Percentiles rank a stretch among this genome's conserved stretches.
phyloP scores from a whole-genome alignment of 306 rosid genomes.

The Ochetophila trinervis region DNA sequence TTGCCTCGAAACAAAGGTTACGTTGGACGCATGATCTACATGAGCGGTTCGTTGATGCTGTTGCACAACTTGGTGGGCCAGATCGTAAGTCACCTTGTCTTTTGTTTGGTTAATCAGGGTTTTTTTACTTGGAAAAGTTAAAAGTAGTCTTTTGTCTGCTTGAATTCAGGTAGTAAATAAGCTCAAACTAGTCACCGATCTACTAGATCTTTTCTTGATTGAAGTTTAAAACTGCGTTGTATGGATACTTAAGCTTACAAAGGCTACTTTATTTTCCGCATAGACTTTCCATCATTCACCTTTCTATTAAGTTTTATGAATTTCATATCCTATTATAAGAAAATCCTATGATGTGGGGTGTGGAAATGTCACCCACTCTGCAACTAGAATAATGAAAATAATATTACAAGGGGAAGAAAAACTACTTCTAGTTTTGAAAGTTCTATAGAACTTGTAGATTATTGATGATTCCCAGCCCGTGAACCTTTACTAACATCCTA shows the following conservation, averaged over 20 bases:
- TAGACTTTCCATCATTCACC: too few species aligned
- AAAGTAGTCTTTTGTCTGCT: slow-evolving; percentile 16
- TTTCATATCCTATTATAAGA: too few species aligned
- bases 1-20: slow-evolving; percentile 77
- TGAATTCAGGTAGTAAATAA: neutral
- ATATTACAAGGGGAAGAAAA: neutral
- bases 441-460: neutral
- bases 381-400: too few species aligned
- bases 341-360: too few species aligned
- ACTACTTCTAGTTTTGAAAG: neutral
- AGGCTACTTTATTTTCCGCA: too few species aligned
- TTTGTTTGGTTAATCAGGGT: slow-evolving; percentile 25
- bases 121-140: neutral
- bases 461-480: neutral
- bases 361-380: too few species aligned
- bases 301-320: too few species aligned
- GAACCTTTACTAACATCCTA: neutral
- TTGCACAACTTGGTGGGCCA: slow-evolving; percentile 97
- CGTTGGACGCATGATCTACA: slow-evolving; percentile 98
- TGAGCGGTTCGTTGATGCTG: slow-evolving; percentile 95
- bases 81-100: slow-evolving; percentile 74
- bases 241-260: too few species aligned
- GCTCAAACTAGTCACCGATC: too few species aligned
- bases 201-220: too few species aligned
- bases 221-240: too few species aligned